Evolutionary conservation across 1,284 basidiomycete species (phyloP), one percentile per base, ranked within the genome.

Genomic region (Moesziomyces sp.): DNA sequence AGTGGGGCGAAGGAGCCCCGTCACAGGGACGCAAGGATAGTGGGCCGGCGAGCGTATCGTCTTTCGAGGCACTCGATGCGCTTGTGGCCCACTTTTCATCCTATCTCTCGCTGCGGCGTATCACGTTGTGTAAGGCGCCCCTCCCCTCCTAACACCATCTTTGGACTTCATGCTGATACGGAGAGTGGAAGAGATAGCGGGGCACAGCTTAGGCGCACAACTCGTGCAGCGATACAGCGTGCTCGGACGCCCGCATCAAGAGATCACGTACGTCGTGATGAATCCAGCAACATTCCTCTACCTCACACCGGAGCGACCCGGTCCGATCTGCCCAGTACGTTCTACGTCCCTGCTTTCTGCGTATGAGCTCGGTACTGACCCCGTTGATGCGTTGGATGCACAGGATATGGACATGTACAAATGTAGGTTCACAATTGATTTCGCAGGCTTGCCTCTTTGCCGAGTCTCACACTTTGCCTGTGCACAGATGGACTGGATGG

Each of bases 401-500:
- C 44, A 76, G 57, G 59, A 48, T 1, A 60, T 58, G 44, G 70
- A 77, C 49, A 54, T 61, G n/a, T 77, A 77, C 68, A 77, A 77
- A 35, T 77, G 73, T 75, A 52, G 54, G 72, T 44, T 21, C 21
- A 1, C 21, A n/a, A n/a, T n/a, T n/a, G n/a, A n/a, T n/a, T n/a
- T 21, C 21, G 21, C 21, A 1, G 21, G 21, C 21, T 21, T 21
- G 21, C 21, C 21, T 21, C 21, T 21, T 21, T 21, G 21, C 21
- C 21, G 21, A 21, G 21, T 21, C 21, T 21, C 21, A 21, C 21
- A 21, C 21, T 21, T 21, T 21, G 21, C 21, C 21, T 21, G 21
- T 21, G 21, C 21, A 21, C 19, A 74, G 74, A 73, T 46, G 67
- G 68, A 47, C 59, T 68, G 14, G 60, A 77, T 6, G 10, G 46